These are phyloP conservation scores for Paecilomyces variotii DNA, from an alignment of 2,329 filamentous ascomycete genomes.

Conservation along the genomic window DNA sequence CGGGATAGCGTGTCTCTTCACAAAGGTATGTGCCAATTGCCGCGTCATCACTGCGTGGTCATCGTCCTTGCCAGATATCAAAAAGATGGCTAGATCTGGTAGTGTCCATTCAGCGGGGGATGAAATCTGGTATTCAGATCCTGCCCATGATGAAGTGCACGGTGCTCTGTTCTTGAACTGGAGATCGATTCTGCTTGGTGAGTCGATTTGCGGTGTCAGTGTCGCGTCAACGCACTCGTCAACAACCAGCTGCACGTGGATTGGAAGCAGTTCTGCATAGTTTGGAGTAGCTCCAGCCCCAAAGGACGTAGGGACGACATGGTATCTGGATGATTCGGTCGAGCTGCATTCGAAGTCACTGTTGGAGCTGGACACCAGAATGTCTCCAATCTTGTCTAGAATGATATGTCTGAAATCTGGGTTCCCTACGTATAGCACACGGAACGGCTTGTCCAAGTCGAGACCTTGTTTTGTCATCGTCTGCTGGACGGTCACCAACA, in stretches of 20 bases:
- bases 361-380: constrained; percentile 34
- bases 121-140: constrained; percentile 29
- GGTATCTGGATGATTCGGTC: constrained; percentile 37
- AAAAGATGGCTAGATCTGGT: constrained; percentile 40
- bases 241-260: constrained; percentile 40
- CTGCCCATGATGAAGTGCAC: constrained; percentile 31
- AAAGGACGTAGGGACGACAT: constrained; percentile 42
- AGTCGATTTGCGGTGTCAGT: constrained; percentile 14
- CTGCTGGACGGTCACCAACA: constrained; percentile 37
- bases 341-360: constrained; percentile 25
- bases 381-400: constrained; percentile 41
- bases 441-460: constrained; percentile 35
- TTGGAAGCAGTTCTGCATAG: constrained; percentile 42
- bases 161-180: constrained; percentile 31
- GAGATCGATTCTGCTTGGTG: constrained; percentile 26
- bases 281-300: constrained; percentile 37
- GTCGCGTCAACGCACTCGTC: constrained; percentile 36
- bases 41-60: constrained; percentile 18
- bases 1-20: constrained; percentile 36
- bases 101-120: constrained; percentile 34
- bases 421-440: constrained; percentile 36
- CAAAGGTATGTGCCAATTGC: constrained; percentile 29
- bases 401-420: constrained; percentile 31
- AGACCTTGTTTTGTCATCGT: constrained; percentile 34
- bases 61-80: constrained; percentile 31